Percentiles rank a stretch among this genome's conserved stretches.
phyloP scores from a whole-genome alignment of 495 filamentous ascomycete species.

The Neurospora sp. region DNA sequence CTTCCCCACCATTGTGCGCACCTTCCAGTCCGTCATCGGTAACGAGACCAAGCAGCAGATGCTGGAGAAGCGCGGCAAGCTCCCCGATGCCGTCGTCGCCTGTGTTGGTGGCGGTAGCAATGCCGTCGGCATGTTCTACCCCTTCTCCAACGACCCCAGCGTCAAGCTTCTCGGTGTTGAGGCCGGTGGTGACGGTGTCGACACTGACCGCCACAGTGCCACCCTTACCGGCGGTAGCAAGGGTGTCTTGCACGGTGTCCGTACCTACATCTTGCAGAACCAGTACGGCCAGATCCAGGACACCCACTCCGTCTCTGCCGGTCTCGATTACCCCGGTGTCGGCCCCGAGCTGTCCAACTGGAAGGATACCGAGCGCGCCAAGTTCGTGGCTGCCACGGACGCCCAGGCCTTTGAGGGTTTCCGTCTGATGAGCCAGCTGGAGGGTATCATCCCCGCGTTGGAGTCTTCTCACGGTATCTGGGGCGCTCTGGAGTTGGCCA shows the following conservation, averaged over 20 bases:
- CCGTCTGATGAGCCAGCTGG: slow-evolving; percentile 66
- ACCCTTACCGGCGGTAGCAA: slow-evolving; percentile 81
- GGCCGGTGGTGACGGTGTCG: slow-evolving; percentile 90
- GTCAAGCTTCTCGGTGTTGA: slow-evolving; percentile 91
- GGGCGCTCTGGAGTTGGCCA: slow-evolving; percentile 80
- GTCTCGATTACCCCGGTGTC: slow-evolving; percentile 93
- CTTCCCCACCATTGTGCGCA: slow-evolving; percentile 91
- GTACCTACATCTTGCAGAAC: slow-evolving; percentile 91
- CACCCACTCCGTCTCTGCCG: slow-evolving; percentile 94
- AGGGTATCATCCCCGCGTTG: slow-evolving; percentile 94
- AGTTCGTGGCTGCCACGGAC: slow-evolving; percentile 87
- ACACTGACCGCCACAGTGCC: slow-evolving; percentile 76
- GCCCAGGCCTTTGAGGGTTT: slow-evolving; percentile 89
- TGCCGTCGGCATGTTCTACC: slow-evolving; percentile 92
- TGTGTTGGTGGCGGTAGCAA: slow-evolving; percentile 93
- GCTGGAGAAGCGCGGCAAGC: slow-evolving; percentile 65
- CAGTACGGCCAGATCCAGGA: slow-evolving; percentile 85
- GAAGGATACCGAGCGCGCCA: slow-evolving; percentile 81
- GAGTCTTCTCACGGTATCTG: slow-evolving; percentile 91
- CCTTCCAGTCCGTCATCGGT: slow-evolving; percentile 90
- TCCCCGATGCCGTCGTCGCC: slow-evolving; percentile 91
- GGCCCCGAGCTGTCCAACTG: slow-evolving; percentile 84
- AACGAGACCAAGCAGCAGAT: slow-evolving; percentile 89
- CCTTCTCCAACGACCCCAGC: slow-evolving; percentile 72
- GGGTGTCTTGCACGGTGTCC: slow-evolving; percentile 90